Evolutionary conservation across 169 alveolate species (phyloP), one percentile per base, ranked within the genome.

Genomic region (Babesia bigemina): DNA sequence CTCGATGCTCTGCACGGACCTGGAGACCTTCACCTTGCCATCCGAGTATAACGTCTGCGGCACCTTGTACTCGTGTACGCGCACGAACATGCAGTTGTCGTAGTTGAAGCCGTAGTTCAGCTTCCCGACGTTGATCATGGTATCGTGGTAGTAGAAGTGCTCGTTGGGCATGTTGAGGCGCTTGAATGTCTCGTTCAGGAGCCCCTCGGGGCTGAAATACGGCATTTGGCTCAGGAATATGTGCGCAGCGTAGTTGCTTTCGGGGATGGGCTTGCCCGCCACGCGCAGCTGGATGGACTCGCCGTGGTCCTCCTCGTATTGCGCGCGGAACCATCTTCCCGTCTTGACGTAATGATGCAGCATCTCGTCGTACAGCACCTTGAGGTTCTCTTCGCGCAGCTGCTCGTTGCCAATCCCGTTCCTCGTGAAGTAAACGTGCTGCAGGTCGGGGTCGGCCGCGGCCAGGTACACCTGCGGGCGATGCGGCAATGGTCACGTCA

Each of bases 241-340:
- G 16, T 50, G 67, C n/a, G 83, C 90, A 12, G 52, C 9, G 48
- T 65, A 65, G 33, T 39, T 29, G n/a, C 48, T 26, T 16, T 67
- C 84, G 2, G 48, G 45, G 17, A 6, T 22, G 13, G 44, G 13
- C 72, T 65, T 61, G 28, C 90, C 90, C 14, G 42, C 63, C 17
- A 83, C 42, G 12, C 90, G 70, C 17, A 83, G 50, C 21, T 22
- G 62, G 22, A 83, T 8, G 10, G 63, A 16, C 47, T 75, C 82
- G 24, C 36, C 59, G 13, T 0, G 16, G 26, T 53, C 76, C 50
- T 53, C 67, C 28, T 74, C 83, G 21, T 60, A 53, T 10, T 66
- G 57, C 28, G 86, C 86, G 33, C 79, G 70, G 50, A 83, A 83
- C 90, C 90, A 83, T 48, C 28, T 42, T 22, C 86, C 86, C 12